Evolutionary conservation across 306 rosid genomes (phyloP).

Genomic region (Cucurbita argyrosperma): DNA sequence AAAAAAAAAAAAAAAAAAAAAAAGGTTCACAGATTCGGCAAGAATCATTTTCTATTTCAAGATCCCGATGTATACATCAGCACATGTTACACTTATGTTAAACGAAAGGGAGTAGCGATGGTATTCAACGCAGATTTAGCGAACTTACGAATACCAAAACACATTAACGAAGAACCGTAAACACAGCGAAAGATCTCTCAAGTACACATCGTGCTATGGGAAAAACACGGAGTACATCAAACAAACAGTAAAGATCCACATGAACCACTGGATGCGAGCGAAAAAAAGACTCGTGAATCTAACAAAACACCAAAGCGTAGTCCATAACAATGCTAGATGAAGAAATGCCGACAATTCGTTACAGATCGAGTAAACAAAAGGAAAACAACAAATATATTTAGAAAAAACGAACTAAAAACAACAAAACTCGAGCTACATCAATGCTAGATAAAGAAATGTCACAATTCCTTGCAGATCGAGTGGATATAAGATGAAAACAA

Average conservation of each 20-base stretch:
- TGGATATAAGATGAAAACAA: neutral
- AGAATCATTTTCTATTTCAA: neutral
- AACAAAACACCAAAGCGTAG: neutral
- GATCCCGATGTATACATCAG: neutral
- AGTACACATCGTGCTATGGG: neutral
- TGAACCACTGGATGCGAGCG: neutral
- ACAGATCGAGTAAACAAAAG: neutral
- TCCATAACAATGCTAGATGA: too few species aligned
- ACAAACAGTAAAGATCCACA: neutral
- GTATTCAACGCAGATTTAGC: too few species aligned
- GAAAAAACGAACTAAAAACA: too few species aligned
- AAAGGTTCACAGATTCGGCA: neutral
- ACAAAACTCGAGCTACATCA: neutral
- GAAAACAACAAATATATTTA: neutral
- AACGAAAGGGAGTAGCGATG: neutral
- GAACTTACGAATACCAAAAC: neutral
- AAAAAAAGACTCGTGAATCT: neutral
- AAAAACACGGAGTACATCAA: neutral
- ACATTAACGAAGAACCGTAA: neutral
- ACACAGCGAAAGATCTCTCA: neutral
- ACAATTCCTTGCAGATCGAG: neutral
- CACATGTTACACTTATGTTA: neutral
- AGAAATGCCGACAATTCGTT: neutral
- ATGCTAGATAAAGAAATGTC: neutral
- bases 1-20: too few species aligned